Base-by-base conservation (phyloP, 495 filamentous ascomycete genomes). In the Saxispiralis lemnorum region DNA sequence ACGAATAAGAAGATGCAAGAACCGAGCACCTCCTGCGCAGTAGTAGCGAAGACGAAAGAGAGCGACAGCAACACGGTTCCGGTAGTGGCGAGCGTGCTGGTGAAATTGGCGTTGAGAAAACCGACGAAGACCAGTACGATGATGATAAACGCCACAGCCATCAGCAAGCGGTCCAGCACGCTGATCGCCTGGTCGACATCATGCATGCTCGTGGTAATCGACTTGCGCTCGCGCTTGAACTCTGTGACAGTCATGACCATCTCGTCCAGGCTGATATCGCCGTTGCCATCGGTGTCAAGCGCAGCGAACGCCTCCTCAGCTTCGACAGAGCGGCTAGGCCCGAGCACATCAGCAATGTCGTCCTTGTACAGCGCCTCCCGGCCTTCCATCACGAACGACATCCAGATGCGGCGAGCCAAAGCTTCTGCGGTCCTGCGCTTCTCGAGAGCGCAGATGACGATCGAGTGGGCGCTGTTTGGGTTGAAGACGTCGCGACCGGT, bases 1-100 rank as follows among this genome's bases (percentile, higher is more conserved):
- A 95, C 83, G 56, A 97, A 96, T 6, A 97, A 68, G 66, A 97
- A 97, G 59, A 97, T 92, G 65, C 88, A 95, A 14, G 83, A 92
- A 37, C 86, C 88, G 11, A 96, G 70, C 41, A 97, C 77, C 61
- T 97, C 89, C 61, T 96, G 88, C 0, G 80, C 77, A 3, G 86
- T 96, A 47, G 76, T 75, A 14, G 85, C 74, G 57, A 97, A 96
- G 45, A 95, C 78, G 63, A 96, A 97, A 39, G 86, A 93, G 37
- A 95, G 63, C 4, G 87, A 94, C 6, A 97, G 76, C 37, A 97
- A 68, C 1, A 88, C 77, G n/a, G 88, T 94, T 41, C 88, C 89
- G 42, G 85, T 82, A n/a, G 89, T 92, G 1, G 88, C 79, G 18
- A 97, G 76, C 15, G 86, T 92, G 7, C 82, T 83, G 33, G 80